Evolutionary conservation across 2,329 filamentous ascomycete species (phyloP).

Genomic region (Thielaviopsis euricoi): DNA sequence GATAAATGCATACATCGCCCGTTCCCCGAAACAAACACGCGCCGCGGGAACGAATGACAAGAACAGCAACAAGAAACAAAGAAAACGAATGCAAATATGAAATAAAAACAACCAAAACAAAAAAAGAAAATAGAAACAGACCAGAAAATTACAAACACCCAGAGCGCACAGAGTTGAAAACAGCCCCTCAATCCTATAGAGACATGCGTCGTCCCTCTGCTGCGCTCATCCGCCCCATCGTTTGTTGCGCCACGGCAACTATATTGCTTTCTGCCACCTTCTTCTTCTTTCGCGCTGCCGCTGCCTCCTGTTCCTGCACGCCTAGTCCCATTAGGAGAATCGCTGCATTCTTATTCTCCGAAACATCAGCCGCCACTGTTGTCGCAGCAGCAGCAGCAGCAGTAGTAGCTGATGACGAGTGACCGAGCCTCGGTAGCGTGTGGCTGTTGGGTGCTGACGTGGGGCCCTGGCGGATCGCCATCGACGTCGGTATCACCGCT

Average conservation of each 20-base stretch:
- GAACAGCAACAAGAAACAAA: not conserved
- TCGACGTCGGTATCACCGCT: no score
- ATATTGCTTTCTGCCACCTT: constrained; percentile 11
- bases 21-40: not conserved
- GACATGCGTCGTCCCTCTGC: constrained; percentile 5
- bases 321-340: constrained; percentile 31
- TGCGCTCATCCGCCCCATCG: constrained; percentile 20
- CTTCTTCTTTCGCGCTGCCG: constrained; percentile 13
- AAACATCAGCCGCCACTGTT: constrained; percentile 8
- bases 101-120: not conserved
- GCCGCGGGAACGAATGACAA: not conserved
- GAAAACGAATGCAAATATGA: not conserved
- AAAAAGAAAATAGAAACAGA: not conserved
- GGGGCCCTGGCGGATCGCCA: no score
- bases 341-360: constrained; percentile 29
- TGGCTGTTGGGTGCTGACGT: no score
- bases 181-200: not conserved
- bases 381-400: no score
- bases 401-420: no score
- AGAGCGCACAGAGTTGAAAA: not conserved
- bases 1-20: no score
- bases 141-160: not conserved
- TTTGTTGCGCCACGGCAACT: constrained; percentile 20
- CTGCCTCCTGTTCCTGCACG: constrained; percentile 19
- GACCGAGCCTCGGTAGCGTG: no score